Percentiles rank a stretch among this genome's conserved stretches.
phyloP scores from a whole-genome alignment of 2,329 filamentous ascomycete genomes.

The Neofusicoccum parvum region DNA sequence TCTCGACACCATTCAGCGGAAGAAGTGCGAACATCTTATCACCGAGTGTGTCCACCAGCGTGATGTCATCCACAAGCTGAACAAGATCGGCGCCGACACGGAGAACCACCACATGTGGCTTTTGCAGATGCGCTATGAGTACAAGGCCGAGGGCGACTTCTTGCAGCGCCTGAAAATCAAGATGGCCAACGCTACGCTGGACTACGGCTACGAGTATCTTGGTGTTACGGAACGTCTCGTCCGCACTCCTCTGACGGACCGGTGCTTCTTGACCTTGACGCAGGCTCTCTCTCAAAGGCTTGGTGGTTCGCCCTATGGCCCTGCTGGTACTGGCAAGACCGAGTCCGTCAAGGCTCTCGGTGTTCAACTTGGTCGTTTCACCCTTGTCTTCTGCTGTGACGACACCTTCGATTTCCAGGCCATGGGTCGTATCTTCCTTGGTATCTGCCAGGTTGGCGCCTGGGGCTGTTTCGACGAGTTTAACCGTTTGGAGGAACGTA shows the following conservation, averaged over 20 bases:
- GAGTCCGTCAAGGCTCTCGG: constrained; percentile 98
- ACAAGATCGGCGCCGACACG: constrained; percentile 71
- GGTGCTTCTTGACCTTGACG: constrained; percentile 96
- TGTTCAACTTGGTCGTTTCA: constrained; percentile 94
- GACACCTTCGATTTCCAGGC: constrained; percentile 99
- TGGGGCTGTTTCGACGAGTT: constrained; percentile 99
- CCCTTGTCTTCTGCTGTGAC: constrained; percentile 98
- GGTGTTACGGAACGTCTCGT: constrained; percentile 96
- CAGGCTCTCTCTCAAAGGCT: constrained; percentile 94
- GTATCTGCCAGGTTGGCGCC: constrained; percentile 97
- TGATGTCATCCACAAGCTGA: constrained; percentile 85
- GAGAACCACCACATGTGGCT: constrained; percentile 89
- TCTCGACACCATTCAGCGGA: constrained; percentile 80
- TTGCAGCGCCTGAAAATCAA: constrained; percentile 82
- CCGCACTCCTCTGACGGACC: constrained; percentile 92
- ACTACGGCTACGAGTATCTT: constrained; percentile 97
- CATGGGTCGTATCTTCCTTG: constrained; percentile 98
- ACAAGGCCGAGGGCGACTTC: constrained; percentile 77
- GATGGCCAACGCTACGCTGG: constrained; percentile 95
- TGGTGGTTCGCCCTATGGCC: constrained; percentile 95
- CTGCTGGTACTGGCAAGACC: constrained; percentile 97
- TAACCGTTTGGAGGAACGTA: constrained; percentile 97
- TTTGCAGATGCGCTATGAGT: constrained; percentile 95
- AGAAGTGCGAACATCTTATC: constrained; percentile 98
- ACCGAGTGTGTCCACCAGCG: constrained; percentile 98